These are phyloP conservation scores for Aquilaria agallochum DNA, from an alignment of 441 rosid genomes.

Conservation along the genomic window DNA sequence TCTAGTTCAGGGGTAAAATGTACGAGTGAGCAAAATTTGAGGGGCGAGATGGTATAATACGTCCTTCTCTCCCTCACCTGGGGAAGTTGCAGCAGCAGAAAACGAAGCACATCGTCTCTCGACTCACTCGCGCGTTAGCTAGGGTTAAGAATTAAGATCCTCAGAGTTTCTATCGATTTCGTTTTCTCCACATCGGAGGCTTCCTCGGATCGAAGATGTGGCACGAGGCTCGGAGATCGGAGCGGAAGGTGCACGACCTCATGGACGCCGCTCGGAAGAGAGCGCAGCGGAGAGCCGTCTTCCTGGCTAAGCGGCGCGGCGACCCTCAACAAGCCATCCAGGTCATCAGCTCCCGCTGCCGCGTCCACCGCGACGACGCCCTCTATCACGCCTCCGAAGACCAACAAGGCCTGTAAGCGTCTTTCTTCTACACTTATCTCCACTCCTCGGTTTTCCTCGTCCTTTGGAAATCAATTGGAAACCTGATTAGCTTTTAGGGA, in stretches of 20 bases:
- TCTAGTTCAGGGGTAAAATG: too few relatives aligned
- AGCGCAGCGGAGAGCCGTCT: slow-evolving; percentile 88
- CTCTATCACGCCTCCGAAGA: slow-evolving; percentile 89
- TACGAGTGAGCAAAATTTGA: too few relatives aligned
- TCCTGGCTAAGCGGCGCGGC: slow-evolving; percentile 88
- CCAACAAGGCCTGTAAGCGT: slow-evolving; percentile 81
- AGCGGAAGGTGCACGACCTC: slow-evolving; percentile 94
- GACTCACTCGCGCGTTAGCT: neutral
- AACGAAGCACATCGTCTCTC: neutral
- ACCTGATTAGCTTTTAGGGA: neutral
- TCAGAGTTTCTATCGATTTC: neutral
- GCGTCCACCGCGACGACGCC: slow-evolving; percentile 77
- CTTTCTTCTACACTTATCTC: neutral
- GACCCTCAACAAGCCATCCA: slow-evolving; percentile 94
- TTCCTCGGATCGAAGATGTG: slow-evolving; percentile 48
- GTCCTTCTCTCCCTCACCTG: neutral
- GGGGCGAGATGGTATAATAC: too few relatives aligned
- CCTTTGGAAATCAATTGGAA: neutral
- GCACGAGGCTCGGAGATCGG: slow-evolving; percentile 99
- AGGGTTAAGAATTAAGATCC: slow-evolving; percentile 20
- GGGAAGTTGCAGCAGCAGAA: neutral
- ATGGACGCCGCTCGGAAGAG: slow-evolving; percentile 99
- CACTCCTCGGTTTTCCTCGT: neutral
- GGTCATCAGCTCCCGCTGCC: slow-evolving; percentile 63
- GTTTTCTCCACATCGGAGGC: neutral